Percentiles rank a stretch among this genome's conserved stretches.
Conservation (phyloP, 768 basidiomycete species). For the Boletus pseudopeckii region DNA sequence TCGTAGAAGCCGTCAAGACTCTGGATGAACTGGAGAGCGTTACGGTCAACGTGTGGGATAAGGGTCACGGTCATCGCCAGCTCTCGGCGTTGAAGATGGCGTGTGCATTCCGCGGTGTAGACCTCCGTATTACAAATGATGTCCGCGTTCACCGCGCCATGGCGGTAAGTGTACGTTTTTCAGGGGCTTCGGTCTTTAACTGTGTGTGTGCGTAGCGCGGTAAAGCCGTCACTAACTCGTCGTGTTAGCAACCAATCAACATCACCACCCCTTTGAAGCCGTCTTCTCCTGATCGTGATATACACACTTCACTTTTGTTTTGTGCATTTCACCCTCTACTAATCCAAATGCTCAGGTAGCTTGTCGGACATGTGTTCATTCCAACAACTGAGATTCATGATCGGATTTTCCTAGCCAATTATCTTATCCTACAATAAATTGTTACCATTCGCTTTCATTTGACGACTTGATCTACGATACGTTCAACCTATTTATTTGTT, state of each 20-base stretch:
- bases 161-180: constrained; percentile 39
- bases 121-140: constrained; percentile 48
- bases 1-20: constrained; percentile 52
- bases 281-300: background rate
- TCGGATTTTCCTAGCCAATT: background rate
- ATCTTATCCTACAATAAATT: constrained; percentile 1
- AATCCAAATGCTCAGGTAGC: constrained; percentile 20
- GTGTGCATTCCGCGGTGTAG: constrained; percentile 61
- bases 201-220: constrained; percentile 19
- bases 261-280: background rate
- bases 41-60: constrained; percentile 53
- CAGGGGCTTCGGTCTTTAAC: constrained; percentile 13
- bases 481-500: background rate
- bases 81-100: constrained; percentile 56
- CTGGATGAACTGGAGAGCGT: constrained; percentile 44
- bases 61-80: constrained; percentile 47
- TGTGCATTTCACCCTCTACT: constrained; percentile 1
- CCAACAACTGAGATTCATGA: background rate
- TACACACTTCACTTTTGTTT: constrained; percentile 1
- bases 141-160: constrained; percentile 51
- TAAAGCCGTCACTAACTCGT: constrained; percentile 9
- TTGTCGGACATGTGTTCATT: constrained; percentile 5
- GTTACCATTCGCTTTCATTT: background rate
- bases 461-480: background rate
- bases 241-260: constrained; percentile 17